A percentile compares a stretch with the other conserved stretches of the same genome.
Conservation (phyloP, 2,329 filamentous ascomycete genomes). For the Peltaster fructicola region DNA sequence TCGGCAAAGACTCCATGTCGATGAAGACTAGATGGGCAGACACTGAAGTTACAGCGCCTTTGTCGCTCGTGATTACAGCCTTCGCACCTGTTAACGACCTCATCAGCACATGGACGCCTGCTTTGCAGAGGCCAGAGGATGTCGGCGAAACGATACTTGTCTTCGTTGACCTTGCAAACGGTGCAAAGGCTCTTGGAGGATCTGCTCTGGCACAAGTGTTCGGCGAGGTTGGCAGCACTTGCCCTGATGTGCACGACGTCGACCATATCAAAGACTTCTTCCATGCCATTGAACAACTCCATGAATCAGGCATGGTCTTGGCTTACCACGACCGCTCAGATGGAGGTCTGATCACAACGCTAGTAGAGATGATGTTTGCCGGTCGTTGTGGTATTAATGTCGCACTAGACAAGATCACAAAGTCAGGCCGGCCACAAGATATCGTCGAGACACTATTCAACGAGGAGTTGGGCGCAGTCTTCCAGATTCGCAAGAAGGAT, state of each 20-base stretch:
- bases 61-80: constrained; percentile 80
- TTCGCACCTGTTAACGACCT: constrained; percentile 74
- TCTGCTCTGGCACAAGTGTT: constrained; percentile 84
- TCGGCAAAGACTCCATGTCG: constrained; percentile 94
- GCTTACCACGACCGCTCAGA: constrained; percentile 93
- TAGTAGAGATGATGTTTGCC: constrained; percentile 97
- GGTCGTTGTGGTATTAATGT: constrained; percentile 78
- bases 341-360: constrained; percentile 74
- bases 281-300: constrained; percentile 57
- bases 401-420: constrained; percentile 58
- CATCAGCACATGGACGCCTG: constrained; percentile 81
- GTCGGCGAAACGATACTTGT: constrained; percentile 78
- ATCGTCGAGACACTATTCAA: constrained; percentile 75
- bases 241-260: constrained; percentile 69
- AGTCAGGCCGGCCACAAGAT: constrained; percentile 36
- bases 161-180: constrained; percentile 76
- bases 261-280: constrained; percentile 78
- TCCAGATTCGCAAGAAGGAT: constrained; percentile 76
- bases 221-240: constrained; percentile 65
- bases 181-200: constrained; percentile 68
- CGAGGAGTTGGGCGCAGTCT: constrained; percentile 88
- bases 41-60: constrained; percentile 79
- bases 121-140: constrained; percentile 65
- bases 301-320: constrained; percentile 55
- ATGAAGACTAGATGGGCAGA: constrained; percentile 94